Conservation (phyloP, 1,284 basidiomycete genomes). For the Rhodotorula sp. region DNA sequence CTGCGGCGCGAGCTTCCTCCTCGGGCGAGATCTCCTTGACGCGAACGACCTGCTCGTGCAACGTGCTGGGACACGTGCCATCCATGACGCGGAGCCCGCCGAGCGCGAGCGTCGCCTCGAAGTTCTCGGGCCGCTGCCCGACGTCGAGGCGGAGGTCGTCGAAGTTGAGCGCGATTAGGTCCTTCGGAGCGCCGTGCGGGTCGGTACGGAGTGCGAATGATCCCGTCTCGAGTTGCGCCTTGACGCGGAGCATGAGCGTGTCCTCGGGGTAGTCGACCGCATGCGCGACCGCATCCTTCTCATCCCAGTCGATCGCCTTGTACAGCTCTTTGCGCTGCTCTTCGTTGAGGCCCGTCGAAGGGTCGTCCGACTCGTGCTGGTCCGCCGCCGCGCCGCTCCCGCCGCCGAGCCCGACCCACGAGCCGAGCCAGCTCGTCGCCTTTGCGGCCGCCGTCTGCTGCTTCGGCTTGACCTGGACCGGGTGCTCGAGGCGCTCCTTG, state of each 20-base stretch:
- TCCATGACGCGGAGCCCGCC: slow-evolving; percentile 90
- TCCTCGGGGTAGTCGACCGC: slow-evolving; percentile 70
- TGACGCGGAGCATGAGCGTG: slow-evolving; percentile 75
- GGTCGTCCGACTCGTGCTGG: slow-evolving; percentile 48
- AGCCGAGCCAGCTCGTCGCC: slow-evolving; percentile 65
- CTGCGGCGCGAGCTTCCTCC: slow-evolving; percentile 36
- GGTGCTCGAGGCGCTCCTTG: slow-evolving; percentile 64
- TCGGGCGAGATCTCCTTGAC: slow-evolving; percentile 64
- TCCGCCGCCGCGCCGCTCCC: slow-evolving; percentile 38
- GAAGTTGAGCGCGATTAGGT: slow-evolving; percentile 87
- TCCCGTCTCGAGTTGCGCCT: slow-evolving; percentile 79
- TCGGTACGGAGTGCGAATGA: slow-evolving; percentile 75
- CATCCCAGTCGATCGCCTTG: slow-evolving; percentile 91
- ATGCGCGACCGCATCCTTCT: slow-evolving; percentile 69
- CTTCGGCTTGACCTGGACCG: slow-evolving; percentile 55
- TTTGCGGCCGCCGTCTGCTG: slow-evolving; percentile 54
- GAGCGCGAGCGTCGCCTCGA: slow-evolving; percentile 79
- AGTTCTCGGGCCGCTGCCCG: slow-evolving; percentile 82
- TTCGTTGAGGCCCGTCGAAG: slow-evolving; percentile 75
- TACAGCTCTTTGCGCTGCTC: slow-evolving; percentile 92
- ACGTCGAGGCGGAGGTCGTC: slow-evolving; percentile 84
- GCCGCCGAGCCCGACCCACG: slow-evolving; percentile 74
- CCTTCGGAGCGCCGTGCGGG: slow-evolving; percentile 63
- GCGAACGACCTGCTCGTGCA: slow-evolving; percentile 90
- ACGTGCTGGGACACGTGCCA: slow-evolving; percentile 76